Evolutionary conservation across 768 basidiomycete genomes (phyloP), one percentile per base, ranked within the genome.

Genomic region (Pulveroboletus sp.): DNA sequence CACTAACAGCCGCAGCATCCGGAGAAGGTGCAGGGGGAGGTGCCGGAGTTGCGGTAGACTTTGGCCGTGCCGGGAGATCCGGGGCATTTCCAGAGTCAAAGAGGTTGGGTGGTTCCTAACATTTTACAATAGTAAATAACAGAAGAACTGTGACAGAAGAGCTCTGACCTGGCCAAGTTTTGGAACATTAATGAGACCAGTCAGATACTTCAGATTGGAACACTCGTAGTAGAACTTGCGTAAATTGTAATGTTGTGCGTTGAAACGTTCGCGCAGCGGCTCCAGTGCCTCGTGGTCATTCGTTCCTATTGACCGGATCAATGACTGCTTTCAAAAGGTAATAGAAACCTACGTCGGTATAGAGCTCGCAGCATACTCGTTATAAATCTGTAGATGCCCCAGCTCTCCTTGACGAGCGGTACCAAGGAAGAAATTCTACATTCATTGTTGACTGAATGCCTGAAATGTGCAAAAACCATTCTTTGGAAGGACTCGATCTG

Each of bases 201-300:
- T 99, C 44, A 99, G 72, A 69, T 97, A 99, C 68, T 97, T 97
- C 57, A 99, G 80, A 71, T 98, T 98, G 10, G 94, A 97, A 66
- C 97, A 99, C 66, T 99, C 97, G 66, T 98, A 98, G 74, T 98
- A 98, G 72, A 97, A 99, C 67, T 95, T 93, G 53, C 97, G 86
- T 10, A 99, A 78, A 55, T 82, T 87, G 62, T 94, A 85, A 62
- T 99, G 97, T 62, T 98, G 97, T 20, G 90, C 79, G 50, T 81
- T 84, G 70, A 87, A 99, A 27, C 97, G 84, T 63, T 89, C 80
- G 38, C 86, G 80, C 17, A 99, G 74, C 2, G 94, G 94, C 61
- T 94, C 90, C 53, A 99, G 71, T 3, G 85, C 94, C 37, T 98
- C 97, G 33, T 77, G 73, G 51, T 90, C 89, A 59, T 90, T 90